Percentiles rank a stretch among this genome's conserved stretches.
phyloP scores from a whole-genome alignment of 2,329 filamentous ascomycete genomes.

The Colletotrichum tofieldiae region DNA sequence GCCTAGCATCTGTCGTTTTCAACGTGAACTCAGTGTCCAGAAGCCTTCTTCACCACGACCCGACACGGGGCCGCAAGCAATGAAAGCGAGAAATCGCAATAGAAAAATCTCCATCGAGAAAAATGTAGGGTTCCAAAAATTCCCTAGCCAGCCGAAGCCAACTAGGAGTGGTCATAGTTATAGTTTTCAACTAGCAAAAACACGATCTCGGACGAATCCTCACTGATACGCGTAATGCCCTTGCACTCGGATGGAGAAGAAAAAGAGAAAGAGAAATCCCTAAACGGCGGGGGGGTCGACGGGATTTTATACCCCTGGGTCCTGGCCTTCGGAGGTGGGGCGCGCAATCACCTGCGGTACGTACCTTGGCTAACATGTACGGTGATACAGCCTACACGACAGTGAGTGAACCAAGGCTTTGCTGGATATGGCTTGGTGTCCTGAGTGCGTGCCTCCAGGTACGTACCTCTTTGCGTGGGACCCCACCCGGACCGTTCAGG shows the following conservation, averaged over 20 bases:
- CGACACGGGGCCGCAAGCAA: constrained; percentile 59
- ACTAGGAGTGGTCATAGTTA: constrained; percentile 81
- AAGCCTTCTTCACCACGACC: constrained; percentile 66
- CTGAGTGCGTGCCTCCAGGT: no score
- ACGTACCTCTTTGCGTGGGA: not conserved
- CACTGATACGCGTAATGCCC: constrained; percentile 88
- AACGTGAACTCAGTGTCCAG: accelerated
- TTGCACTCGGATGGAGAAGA: constrained; percentile 75
- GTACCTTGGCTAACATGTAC: not conserved
- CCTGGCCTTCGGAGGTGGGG: not conserved
- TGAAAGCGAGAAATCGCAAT: constrained; percentile 61
- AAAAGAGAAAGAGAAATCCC: constrained; percentile 55
- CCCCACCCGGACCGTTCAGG: constrained; percentile 18
- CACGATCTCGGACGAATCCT: constrained; percentile 89
- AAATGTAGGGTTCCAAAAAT: constrained; percentile 78
- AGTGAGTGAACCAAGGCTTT: not conserved
- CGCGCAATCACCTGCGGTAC: constrained; percentile 24
- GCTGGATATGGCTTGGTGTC: not conserved
- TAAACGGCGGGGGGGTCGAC: constrained; percentile 1
- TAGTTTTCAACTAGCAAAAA: constrained; percentile 96
- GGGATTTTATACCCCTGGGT: constrained; percentile 39
- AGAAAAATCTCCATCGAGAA: constrained; percentile 51
- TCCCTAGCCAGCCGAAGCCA: constrained; percentile 81
- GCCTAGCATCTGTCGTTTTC: accelerated
- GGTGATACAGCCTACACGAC: no score